Conservation (phyloP, 176 grass and related monocot species). For the Paspalum notatum region DNA sequence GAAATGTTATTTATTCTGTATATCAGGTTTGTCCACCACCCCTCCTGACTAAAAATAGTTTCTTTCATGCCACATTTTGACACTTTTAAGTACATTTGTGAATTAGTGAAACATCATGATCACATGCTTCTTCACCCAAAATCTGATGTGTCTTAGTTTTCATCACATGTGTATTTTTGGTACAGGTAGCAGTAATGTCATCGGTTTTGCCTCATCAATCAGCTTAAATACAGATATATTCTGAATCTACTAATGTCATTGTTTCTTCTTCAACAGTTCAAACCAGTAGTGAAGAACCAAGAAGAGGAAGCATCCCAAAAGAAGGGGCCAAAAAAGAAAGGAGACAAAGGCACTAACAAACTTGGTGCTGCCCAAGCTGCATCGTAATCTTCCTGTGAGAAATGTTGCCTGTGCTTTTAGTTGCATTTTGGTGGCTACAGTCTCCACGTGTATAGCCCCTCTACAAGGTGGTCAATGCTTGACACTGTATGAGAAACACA, state of each 20-base stretch:
- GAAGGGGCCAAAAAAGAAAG: conserved; percentile 63
- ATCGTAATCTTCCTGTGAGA: conserved; percentile 35
- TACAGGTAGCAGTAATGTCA: not conserved
- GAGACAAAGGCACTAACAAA: conserved; percentile 49
- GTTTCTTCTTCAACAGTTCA: conserved; percentile 67
- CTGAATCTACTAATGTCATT: not conserved
- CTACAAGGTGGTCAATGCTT: conserved; percentile 1
- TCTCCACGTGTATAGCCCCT: conserved; percentile 12
- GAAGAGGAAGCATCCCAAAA: conserved; percentile 57
- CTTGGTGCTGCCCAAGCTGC: conserved; percentile 67
- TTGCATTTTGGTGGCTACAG: conserved; percentile 13
- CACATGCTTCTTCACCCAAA: not conserved
- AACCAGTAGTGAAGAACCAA: conserved; percentile 87
- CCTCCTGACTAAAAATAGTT: not conserved
- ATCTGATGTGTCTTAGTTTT: not conserved
- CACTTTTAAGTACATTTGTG: conserved; percentile 2
- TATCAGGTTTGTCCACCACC: conserved; percentile 78
- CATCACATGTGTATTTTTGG: conserved; percentile 24
- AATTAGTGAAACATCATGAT: conserved; percentile 17
- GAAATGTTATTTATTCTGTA: conserved; percentile 98
- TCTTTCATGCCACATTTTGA: conserved; percentile 32
- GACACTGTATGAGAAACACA: conserved; percentile 15
- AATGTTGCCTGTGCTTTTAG: not conserved
- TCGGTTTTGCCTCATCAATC: conserved; percentile 20
- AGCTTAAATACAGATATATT: not conserved